Evolutionary conservation across 2,329 filamentous ascomycete species (phyloP).

Genomic region (Conoideocrella luteorostrata): DNA sequence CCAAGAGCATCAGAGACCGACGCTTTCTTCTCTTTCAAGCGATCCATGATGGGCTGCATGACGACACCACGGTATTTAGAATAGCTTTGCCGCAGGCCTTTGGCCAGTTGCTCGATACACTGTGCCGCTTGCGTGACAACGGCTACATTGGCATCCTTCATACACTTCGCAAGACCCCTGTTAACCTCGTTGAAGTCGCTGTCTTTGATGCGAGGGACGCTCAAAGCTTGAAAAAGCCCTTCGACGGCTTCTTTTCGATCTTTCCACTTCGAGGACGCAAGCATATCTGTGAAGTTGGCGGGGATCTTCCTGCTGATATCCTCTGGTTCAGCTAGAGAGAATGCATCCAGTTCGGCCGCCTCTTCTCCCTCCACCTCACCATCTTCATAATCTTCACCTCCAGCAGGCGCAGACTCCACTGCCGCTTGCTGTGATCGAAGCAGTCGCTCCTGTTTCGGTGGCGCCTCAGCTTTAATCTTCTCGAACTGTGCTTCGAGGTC

Average conservation of each 20-base stretch:
- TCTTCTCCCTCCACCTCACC: conserved; percentile 45
- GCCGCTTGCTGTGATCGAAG: conserved; percentile 85
- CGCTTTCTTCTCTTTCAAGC: conserved; percentile 95
- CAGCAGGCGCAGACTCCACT: conserved; percentile 61
- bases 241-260: conserved; percentile 94
- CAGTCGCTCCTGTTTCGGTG: conserved; percentile 85
- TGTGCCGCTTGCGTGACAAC: conserved; percentile 91
- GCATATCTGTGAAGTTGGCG: conserved; percentile 71
- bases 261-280: conserved; percentile 95
- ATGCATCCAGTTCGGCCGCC: conserved; percentile 65
- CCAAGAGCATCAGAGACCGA: conserved; percentile 82
- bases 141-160: conserved; percentile 97
- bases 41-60: conserved; percentile 86
- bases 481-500: conserved; percentile 94
- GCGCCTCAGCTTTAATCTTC: conserved; percentile 77
- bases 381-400: conserved; percentile 51
- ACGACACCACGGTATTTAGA: conserved; percentile 73
- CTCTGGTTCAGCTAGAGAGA: conserved; percentile 78
- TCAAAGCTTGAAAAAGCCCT: conserved; percentile 66
- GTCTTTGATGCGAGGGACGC: conserved; percentile 88
- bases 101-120: conserved; percentile 83
- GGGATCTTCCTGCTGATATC: conserved; percentile 80
- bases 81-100: conserved; percentile 73
- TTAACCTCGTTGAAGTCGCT: conserved; percentile 80
- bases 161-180: conserved; percentile 80